Evolutionary conservation across 768 basidiomycete genomes (phyloP), one percentile per base, ranked within the genome.

Genomic region (Kwoniella dendrophila): DNA sequence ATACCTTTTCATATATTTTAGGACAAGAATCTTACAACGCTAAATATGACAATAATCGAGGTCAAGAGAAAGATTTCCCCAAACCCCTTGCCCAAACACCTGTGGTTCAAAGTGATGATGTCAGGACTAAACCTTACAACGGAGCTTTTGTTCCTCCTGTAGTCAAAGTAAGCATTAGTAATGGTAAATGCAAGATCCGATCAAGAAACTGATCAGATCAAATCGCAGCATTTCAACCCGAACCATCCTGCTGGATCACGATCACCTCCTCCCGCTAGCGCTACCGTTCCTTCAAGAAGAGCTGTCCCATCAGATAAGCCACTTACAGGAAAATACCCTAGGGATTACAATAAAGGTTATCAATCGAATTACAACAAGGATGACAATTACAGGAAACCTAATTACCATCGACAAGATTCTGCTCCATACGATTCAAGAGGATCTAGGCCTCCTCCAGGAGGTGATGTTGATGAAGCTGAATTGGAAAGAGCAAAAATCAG

Each of bases 231-330:
- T 14, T 43, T 43, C n/a, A 6, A 6, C 41, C 7, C 7, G 30
- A 24, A 56, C 43, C 41, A 44, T 61, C 51, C 26, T 30, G 27
- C 45, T 36, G 47, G 33, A 11, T 26, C 40, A 49, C 47, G 34
- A 59, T 44, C 57, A 6, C 43, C 55, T 18, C 47, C 57, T n/a
- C 57, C 40, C 36, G 27, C 57, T n/a, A n/a, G 12, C 41, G 18
- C 41, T 20, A 20, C 7, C 41, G 11, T 11, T 24, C 30, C 59
- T 61, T 52, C 34, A 33, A 22, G 41, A 14, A 52, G 26, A 20
- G 3, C 49, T 34, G 20, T 45, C 6, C 36, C 52, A 0, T 36
- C 43, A 29, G 32, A 38, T 41, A 18, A 29, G 3, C 50, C 38
- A 30, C 26, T 20, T 16, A n/a, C 53, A 27, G 48, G 26, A 14